Conservation (phyloP, 2,329 filamentous ascomycete genomes). For the Stachybotrys chartarum region DNA sequence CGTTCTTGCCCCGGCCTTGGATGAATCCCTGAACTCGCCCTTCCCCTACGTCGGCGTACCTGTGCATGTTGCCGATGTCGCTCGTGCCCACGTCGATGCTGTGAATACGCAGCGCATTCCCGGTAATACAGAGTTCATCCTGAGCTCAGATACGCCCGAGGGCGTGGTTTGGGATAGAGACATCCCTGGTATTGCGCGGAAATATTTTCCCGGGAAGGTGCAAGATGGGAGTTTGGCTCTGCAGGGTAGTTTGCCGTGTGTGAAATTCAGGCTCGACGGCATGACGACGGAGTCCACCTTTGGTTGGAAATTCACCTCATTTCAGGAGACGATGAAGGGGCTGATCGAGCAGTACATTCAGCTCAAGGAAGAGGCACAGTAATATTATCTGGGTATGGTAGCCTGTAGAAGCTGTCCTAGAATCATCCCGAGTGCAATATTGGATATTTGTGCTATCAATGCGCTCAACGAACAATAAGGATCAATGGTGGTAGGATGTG, state of each 20-base stretch:
- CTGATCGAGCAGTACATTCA: slow-evolving; percentile 6
- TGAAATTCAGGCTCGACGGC: slow-evolving; percentile 6
- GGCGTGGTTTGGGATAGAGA: slow-evolving; percentile 7
- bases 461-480: too few relatives aligned
- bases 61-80: slow-evolving; percentile 8
- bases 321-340: slow-evolving; percentile 7
- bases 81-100: slow-evolving; percentile 8
- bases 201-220: slow-evolving; percentile 5
- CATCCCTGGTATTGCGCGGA: not conserved
- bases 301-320: slow-evolving; percentile 7
- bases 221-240: slow-evolving; percentile 1
- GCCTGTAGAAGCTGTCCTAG: too few relatives aligned
- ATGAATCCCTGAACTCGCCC: slow-evolving; percentile 2
- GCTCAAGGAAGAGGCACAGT: not conserved
- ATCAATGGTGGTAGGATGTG: not conserved
- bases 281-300: slow-evolving; percentile 2
- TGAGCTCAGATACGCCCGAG: slow-evolving; percentile 6
- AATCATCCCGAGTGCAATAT: too few relatives aligned
- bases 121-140: slow-evolving; percentile 8
- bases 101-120: slow-evolving; percentile 2
- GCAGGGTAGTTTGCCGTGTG: slow-evolving; percentile 2
- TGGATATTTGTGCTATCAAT: too few relatives aligned
- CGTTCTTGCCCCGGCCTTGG: slow-evolving; percentile 4
- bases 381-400: not conserved
- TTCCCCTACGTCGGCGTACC: slow-evolving; percentile 8